Base-by-base conservation (phyloP, 805 yeast genomes). In the Blastobotrys muscicola region DNA sequence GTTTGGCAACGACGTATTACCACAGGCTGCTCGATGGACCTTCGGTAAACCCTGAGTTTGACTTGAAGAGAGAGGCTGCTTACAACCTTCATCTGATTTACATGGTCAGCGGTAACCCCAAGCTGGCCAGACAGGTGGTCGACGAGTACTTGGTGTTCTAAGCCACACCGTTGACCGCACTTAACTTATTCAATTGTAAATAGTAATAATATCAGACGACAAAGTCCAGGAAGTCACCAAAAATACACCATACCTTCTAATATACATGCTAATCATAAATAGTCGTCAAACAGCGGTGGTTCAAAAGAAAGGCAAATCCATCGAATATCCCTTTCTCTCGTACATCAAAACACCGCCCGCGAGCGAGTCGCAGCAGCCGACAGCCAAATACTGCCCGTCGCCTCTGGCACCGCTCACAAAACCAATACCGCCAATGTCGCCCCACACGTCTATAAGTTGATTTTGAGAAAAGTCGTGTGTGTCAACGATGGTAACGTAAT, bases 11-110 rank as follows among this genome's bases (percentile, higher is more conserved):
- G 4, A 68, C 65, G 14, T 85, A 80, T 55, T 92, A 92, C 58
- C 74, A 82, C 35, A 72, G 70, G 44, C 96, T 84, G 1, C 60
- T 87, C 37, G 59, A 49, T 29, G 26, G 26, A 20, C 26, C 26
- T 4, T 64, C 60, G 39, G 50, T 57, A 7, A 71, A 72, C n/a
- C 59, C 58, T 10, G 79, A 75, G 39, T 76, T 72, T 39, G 85
- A 81, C 58, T 56, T 89, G 47, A 77, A 72, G 60, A 64, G 67
- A 51, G 95, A 85, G 50, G 84, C 96, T 0, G 97, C 97, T 1
- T 86, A 89, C 57, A 90, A 90, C 56, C 65, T 87, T 52, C 71
- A 79, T 29, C 69, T 81, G 53, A 82, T 90, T 16, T 90, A 85
- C 61, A 78, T 78, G 45, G 68, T 74, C 50, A 80, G 80, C 57